These are phyloP conservation scores for Talaromyces trachyspermus DNA, from an alignment of 495 filamentous ascomycete genomes.

Conservation along the genomic window DNA sequence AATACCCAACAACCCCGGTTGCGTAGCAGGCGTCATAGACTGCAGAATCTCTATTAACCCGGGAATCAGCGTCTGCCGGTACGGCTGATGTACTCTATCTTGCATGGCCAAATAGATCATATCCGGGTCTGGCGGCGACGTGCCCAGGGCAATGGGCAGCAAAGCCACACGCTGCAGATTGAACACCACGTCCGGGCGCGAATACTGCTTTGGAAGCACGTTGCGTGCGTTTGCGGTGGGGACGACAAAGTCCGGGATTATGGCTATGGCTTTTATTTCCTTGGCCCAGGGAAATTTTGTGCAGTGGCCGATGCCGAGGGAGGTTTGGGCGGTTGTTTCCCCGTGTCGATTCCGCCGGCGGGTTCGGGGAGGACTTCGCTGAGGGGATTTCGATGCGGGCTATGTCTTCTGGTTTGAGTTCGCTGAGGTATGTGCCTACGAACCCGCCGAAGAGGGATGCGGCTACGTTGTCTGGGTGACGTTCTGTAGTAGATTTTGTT, in stretches of 20 bases:
- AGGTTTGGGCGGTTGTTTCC: slow-evolving; percentile 74
- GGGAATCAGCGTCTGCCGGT: slow-evolving; percentile 80
- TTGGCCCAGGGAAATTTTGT: slow-evolving; percentile 84
- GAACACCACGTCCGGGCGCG: slow-evolving; percentile 78
- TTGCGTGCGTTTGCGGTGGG: slow-evolving; percentile 78
- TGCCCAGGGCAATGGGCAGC: slow-evolving; percentile 75
- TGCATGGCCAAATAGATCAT: slow-evolving; percentile 96
- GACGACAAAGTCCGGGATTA: slow-evolving; percentile 92
- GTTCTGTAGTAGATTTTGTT: slow-evolving; percentile 45
- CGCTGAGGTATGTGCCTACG: slow-evolving; percentile 89
- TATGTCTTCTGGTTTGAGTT: slow-evolving; percentile 76
- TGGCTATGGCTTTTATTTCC: slow-evolving; percentile 90
- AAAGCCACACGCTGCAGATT: slow-evolving; percentile 89
- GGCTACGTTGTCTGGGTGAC: slow-evolving; percentile 95
- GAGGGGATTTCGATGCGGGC: slow-evolving; percentile 83
- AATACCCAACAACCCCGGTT: slow-evolving; percentile 84
- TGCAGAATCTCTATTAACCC: slow-evolving; percentile 85
- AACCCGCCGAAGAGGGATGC: slow-evolving; percentile 95
- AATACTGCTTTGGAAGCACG: slow-evolving; percentile 71
- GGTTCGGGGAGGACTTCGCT: slow-evolving; percentile 85
- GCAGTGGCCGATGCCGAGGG: slow-evolving; percentile 87
- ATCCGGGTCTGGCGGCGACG: slow-evolving; percentile 82
- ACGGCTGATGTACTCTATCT: slow-evolving; percentile 94
- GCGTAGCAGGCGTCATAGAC: slow-evolving; percentile 72
- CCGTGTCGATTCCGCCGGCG: slow-evolving; percentile 82